Conservation (phyloP, 1,139 yeast genomes). For the Kluyveromyces marxianus region DNA sequence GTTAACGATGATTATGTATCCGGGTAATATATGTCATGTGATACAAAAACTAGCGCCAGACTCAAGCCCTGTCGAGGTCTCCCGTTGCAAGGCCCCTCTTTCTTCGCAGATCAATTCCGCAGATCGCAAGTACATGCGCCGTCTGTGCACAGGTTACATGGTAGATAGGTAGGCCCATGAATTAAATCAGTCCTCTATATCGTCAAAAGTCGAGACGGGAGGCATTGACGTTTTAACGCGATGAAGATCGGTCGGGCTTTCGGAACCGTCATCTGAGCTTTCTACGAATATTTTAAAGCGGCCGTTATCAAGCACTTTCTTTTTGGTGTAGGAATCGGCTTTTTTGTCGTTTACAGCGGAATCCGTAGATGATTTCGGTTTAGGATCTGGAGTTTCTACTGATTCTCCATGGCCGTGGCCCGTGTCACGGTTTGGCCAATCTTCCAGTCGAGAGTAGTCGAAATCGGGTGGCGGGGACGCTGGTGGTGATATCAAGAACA, state of each 20-base stretch:
- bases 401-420: constrained; percentile 4
- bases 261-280: not conserved
- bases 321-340: not conserved
- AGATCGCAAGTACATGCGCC: too few relatives aligned
- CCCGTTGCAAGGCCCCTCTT: too few relatives aligned
- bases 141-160: too few relatives aligned
- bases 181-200: constrained; percentile 3
- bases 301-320: constrained; percentile 1
- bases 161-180: too few relatives aligned
- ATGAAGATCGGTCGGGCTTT: not conserved
- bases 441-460: constrained; percentile 32
- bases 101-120: too few relatives aligned
- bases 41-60: too few relatives aligned
- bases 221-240: constrained; percentile 24
- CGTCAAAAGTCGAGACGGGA: constrained; percentile 32
- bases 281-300: not conserved
- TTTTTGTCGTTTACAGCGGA: too few relatives aligned
- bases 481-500: constrained; percentile 36
- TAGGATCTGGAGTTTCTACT: not conserved
- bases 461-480: constrained; percentile 37
- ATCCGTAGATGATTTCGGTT: not conserved
- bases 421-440: constrained; percentile 26
- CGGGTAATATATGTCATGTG: not conserved
- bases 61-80: too few relatives aligned
- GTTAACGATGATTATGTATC: not conserved